Conservation (phyloP, 1,284 basidiomycete genomes). For the Sporisorium graminicola region DNA sequence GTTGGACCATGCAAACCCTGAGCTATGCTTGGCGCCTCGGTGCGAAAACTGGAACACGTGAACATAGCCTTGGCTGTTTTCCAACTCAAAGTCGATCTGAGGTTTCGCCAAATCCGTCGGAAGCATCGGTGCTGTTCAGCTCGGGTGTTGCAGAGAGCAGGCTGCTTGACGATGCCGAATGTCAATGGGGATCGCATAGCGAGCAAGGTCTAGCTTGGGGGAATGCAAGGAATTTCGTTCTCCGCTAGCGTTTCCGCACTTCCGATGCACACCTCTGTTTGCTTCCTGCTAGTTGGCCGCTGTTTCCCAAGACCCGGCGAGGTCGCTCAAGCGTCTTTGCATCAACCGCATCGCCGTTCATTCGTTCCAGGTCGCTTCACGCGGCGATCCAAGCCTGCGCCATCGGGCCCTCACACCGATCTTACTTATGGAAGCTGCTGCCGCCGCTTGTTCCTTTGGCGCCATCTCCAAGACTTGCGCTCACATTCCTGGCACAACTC, state of each 20-base stretch:
- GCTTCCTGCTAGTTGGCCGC: background rate
- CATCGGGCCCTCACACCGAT: background rate
- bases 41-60: background rate
- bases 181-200: too few relatives aligned
- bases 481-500: background rate
- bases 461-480: background rate
- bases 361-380: background rate
- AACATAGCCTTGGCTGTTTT: background rate
- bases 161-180: too few relatives aligned
- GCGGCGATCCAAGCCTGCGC: background rate
- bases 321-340: background rate
- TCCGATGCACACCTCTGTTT: background rate
- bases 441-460: background rate
- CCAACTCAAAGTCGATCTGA: background rate
- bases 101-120: background rate
- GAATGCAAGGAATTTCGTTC: background rate
- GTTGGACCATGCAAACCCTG: background rate
- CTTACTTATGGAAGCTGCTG: background rate
- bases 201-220: background rate
- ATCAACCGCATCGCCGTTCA: background rate
- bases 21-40: background rate
- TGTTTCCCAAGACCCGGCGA: background rate
- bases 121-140: background rate
- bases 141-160: background rate
- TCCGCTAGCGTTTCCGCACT: slow-evolving; percentile 6